A percentile compares a stretch with the other conserved stretches of the same genome.
phyloP scores from a whole-genome alignment of 2,329 filamentous ascomycete species.

The Setomelanomma holmii region DNA sequence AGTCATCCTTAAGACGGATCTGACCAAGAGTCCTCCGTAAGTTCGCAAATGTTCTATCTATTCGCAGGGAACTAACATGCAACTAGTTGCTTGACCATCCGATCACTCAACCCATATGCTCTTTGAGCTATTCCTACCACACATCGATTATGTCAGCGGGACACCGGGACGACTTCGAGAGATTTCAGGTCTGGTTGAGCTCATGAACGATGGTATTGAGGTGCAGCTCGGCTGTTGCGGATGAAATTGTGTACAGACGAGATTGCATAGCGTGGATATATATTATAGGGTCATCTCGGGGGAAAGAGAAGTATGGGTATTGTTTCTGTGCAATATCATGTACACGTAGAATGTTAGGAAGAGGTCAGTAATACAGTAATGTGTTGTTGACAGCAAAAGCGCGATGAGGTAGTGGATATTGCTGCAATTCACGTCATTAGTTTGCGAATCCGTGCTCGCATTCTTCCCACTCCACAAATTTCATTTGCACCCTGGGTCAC shows the following conservation, averaged over 20 bases:
- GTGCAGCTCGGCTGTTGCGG: slow-evolving; percentile 18
- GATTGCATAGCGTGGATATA: slow-evolving; percentile 43
- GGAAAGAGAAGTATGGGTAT: slow-evolving; percentile 36
- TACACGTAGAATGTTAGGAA: slow-evolving; percentile 13
- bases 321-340: slow-evolving; percentile 37
- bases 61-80: slow-evolving; percentile 21
- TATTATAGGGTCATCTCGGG: slow-evolving; percentile 25
- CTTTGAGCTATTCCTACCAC: slow-evolving; percentile 42
- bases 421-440: slow-evolving; percentile 28
- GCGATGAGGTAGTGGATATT: slow-evolving; percentile 20
- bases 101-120: slow-evolving; percentile 81
- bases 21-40: slow-evolving; percentile 99
- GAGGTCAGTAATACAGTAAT: slow-evolving; percentile 40
- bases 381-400: slow-evolving; percentile 27
- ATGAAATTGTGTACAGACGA: slow-evolving; percentile 37
- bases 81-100: slow-evolving; percentile 80
- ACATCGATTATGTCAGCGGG: background rate
- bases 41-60: slow-evolving; percentile 53
- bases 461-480: slow-evolving; percentile 19
- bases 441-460: slow-evolving; percentile 14
- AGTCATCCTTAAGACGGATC: slow-evolving; percentile 97
- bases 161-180: too few species aligned
- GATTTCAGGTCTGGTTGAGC: background rate
- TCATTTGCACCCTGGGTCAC: slow-evolving; percentile 14
- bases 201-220: slow-evolving; percentile 1